Base-by-base conservation (phyloP, 768 basidiomycete genomes). In the Naganishia kalamii region DNA sequence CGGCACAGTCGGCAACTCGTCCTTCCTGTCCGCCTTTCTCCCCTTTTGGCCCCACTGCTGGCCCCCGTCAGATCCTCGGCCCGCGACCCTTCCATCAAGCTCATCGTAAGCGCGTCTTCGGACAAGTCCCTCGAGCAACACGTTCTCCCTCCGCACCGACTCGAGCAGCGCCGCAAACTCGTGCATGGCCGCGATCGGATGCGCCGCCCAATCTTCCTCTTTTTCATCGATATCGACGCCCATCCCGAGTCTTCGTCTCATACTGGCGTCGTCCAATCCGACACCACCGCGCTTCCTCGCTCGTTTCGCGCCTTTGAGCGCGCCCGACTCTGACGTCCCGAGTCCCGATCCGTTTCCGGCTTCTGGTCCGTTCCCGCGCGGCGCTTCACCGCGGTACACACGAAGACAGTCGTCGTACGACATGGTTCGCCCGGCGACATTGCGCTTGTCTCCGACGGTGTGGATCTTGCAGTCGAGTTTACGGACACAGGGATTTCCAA, bases 401-500 rank as follows among this genome's bases (percentile, higher is more conserved):
- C 48, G 44, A 21, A 63, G 15, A 33, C 62, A 63, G 19, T 63
- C 62, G 32, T 68, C 66, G 21, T 35, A 68, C 23, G 66, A 37
- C 62, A 64, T 64, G 17, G 62, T 62, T 33, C 66, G 50, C 1
- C 66, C 66, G 0, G 46, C 17, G 37, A 68, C 62, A n/a, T 63
- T 62, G 21, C 62, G 62, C 30, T 68, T 68, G 43, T 50, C 37
- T 1, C 54, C 52, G 19, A 63, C 62, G n/a, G 47, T 47, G 48
- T 68, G 66, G 35, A 60, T 57, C 30, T 64, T 68, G 62, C 66
- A 68, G 37, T 68, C 66, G 8, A 68, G 62, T 49, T 68, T 68
- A 17, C 66, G 51, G 7, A 44, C 30, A 30, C 66, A 68, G 17
- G 62, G n/a, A 23, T 21, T 50, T 17, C 35, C 44, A 23, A 23